These are phyloP conservation scores for Aspergillus jensenii DNA, from an alignment of 2,329 filamentous ascomycete genomes.

Conservation along the genomic window DNA sequence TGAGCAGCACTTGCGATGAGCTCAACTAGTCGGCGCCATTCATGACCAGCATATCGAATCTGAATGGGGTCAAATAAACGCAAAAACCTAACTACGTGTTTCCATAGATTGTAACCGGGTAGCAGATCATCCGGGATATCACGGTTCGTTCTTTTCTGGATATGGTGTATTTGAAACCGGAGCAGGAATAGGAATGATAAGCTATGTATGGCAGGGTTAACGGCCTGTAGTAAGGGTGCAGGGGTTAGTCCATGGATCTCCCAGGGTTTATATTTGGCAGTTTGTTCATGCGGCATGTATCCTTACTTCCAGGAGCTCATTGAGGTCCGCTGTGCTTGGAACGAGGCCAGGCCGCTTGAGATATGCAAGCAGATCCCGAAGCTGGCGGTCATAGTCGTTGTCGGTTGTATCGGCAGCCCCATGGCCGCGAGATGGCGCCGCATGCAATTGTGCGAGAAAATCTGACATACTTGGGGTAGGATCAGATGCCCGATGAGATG, in stretches of 20 bases:
- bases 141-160: slow-evolving; percentile 35
- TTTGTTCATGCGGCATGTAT: background rate
- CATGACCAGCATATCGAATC: slow-evolving; percentile 43
- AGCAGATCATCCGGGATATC: slow-evolving; percentile 39
- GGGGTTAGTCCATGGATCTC: slow-evolving; percentile 1
- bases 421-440: slow-evolving; percentile 41
- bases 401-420: slow-evolving; percentile 34
- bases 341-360: slow-evolving; percentile 38
- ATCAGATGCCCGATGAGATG: too few species aligned
- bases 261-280: background rate
- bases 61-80: slow-evolving; percentile 53
- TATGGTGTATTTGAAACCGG: slow-evolving; percentile 45
- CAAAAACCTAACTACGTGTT: slow-evolving; percentile 51
- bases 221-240: slow-evolving; percentile 19
- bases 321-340: slow-evolving; percentile 31
- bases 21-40: slow-evolving; percentile 39
- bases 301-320: slow-evolving; percentile 26
- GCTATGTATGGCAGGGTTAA: slow-evolving; percentile 59
- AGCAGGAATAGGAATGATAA: slow-evolving; percentile 60
- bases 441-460: slow-evolving; percentile 36
- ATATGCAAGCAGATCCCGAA: slow-evolving; percentile 38
- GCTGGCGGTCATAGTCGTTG: slow-evolving; percentile 45
- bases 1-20: slow-evolving; percentile 32
- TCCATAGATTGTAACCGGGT: slow-evolving; percentile 51
- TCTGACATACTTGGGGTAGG: slow-evolving; percentile 22